Evolutionary conservation across 306 rosid species (phyloP).

Genomic region (Senna tora): DNA sequence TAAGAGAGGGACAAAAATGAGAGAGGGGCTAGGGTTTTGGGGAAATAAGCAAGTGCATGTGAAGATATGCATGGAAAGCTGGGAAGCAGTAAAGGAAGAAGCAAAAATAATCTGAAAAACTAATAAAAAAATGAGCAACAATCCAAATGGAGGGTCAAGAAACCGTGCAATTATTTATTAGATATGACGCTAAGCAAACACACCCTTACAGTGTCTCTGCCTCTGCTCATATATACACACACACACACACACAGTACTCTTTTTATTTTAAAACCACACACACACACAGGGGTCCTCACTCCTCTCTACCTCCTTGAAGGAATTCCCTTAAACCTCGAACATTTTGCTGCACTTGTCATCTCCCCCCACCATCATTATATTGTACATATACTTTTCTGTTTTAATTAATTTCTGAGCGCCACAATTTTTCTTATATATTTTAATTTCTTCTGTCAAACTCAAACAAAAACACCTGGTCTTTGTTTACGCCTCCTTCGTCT

Average conservation of each 20-base stretch:
- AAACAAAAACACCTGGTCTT: no score
- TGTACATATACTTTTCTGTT: no score
- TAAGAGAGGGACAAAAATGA: not conserved
- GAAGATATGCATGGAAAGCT: slow-evolving; percentile 75
- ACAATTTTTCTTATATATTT: no score
- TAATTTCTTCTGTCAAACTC: no score
- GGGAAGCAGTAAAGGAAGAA: slow-evolving; percentile 55
- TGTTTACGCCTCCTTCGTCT: no score
- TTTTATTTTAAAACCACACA: slow-evolving; percentile 53
- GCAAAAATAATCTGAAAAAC: slow-evolving; percentile 41
- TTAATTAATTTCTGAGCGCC: no score
- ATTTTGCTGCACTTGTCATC: slow-evolving; percentile 32
- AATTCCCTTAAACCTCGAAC: slow-evolving; percentile 61
- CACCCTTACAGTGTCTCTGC: slow-evolving; percentile 48
- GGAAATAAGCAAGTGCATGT: slow-evolving; percentile 61
- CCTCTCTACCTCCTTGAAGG: slow-evolving; percentile 4
- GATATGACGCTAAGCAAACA: slow-evolving; percentile 65
- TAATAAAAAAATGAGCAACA: slow-evolving; percentile 43
- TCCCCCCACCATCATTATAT: not conserved
- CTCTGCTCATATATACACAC: slow-evolving; percentile 5
- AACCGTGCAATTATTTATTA: slow-evolving; percentile 62
- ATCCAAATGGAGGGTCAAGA: slow-evolving; percentile 64
- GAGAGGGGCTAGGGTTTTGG: slow-evolving; percentile 40
- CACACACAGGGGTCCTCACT: slow-evolving; percentile 33
- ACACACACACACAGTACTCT: slow-evolving; percentile 31